Evolutionary conservation across 495 filamentous ascomycete genomes (phyloP).

Genomic region (Paragyromitra xinjiangensis): DNA sequence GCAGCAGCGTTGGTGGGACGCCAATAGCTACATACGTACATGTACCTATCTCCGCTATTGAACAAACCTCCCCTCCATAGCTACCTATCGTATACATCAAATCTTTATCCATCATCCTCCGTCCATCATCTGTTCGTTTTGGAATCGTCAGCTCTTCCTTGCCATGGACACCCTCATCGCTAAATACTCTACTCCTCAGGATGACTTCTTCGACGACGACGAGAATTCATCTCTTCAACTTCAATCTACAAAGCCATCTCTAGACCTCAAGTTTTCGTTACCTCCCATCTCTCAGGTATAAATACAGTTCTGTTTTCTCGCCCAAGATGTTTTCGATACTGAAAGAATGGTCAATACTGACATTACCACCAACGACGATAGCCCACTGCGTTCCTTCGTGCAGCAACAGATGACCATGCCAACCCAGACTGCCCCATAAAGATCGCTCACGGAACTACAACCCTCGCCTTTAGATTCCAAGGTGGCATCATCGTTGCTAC

Average conservation of each 20-base stretch:
- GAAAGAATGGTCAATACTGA: conserved; percentile 6
- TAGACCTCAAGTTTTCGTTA: conserved; percentile 90
- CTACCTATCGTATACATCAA: conserved; percentile 13
- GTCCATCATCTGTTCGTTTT: conserved; percentile 3
- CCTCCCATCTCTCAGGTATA: conserved; percentile 91
- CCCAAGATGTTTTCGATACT: neutral
- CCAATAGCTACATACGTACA: conserved; percentile 35
- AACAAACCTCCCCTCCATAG: conserved; percentile 32
- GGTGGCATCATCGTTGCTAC: conserved; percentile 98
- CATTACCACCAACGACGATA: conserved; percentile 13
- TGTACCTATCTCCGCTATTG: conserved; percentile 18
- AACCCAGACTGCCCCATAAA: conserved; percentile 98
- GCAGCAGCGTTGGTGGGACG: conserved; percentile 14
- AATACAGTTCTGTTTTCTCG: conserved; percentile 36
- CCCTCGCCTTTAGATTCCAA: conserved; percentile 96
- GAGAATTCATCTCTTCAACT: conserved; percentile 63
- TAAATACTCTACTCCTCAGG: conserved; percentile 75
- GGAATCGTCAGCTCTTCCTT: conserved; percentile 30
- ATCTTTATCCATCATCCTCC: conserved; percentile 5
- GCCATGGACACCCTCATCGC: conserved; percentile 93
- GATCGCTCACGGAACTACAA: conserved; percentile 98
- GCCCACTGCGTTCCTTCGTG: conserved; percentile 83
- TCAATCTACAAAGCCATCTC: conserved; percentile 69
- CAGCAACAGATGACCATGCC: conserved; percentile 93
- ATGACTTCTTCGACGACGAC: conserved; percentile 72